phyloP scores from a whole-genome alignment of 1,139 yeast genomes.

The Yarrowia galli region DNA sequence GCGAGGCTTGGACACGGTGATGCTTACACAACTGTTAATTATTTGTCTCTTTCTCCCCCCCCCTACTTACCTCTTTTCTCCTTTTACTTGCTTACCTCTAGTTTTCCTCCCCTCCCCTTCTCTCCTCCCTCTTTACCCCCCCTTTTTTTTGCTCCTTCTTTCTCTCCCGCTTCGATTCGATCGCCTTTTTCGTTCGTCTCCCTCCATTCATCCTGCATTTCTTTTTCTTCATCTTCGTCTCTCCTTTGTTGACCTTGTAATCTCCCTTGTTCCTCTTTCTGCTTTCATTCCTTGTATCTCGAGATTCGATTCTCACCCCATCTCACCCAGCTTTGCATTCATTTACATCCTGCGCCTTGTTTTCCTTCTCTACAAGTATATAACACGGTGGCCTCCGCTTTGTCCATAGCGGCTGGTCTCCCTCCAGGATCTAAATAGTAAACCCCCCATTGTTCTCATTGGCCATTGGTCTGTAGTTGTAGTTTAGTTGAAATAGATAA shows the following conservation, averaged over 20 bases:
- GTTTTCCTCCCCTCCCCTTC: background rate
- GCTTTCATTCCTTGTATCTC: too few relatives aligned
- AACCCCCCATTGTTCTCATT: background rate
- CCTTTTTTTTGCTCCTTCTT: background rate
- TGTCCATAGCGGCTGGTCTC: background rate
- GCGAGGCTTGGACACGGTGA: background rate
- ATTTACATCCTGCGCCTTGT: background rate
- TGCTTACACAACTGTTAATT: too few relatives aligned
- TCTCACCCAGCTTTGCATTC: background rate
- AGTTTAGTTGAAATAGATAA: too few relatives aligned
- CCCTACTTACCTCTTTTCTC: too few relatives aligned
- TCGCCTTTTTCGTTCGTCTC: too few relatives aligned
- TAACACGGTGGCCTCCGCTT: background rate
- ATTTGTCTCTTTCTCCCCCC: too few relatives aligned
- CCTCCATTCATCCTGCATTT: too few relatives aligned
- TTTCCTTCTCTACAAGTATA: background rate
- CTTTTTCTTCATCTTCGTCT: background rate
- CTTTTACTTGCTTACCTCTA: background rate
- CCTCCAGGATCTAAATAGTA: constrained; percentile 20
- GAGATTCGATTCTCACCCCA: too few relatives aligned
- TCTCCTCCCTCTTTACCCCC: background rate
- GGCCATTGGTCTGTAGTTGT: too few relatives aligned
- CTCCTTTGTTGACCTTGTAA: background rate
- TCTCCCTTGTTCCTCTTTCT: too few relatives aligned
- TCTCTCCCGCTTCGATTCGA: too few relatives aligned